Evolutionary conservation across 495 filamentous ascomycete species (phyloP), one percentile per base, ranked within the genome.

Genomic region (Lophiotrema nucula): DNA sequence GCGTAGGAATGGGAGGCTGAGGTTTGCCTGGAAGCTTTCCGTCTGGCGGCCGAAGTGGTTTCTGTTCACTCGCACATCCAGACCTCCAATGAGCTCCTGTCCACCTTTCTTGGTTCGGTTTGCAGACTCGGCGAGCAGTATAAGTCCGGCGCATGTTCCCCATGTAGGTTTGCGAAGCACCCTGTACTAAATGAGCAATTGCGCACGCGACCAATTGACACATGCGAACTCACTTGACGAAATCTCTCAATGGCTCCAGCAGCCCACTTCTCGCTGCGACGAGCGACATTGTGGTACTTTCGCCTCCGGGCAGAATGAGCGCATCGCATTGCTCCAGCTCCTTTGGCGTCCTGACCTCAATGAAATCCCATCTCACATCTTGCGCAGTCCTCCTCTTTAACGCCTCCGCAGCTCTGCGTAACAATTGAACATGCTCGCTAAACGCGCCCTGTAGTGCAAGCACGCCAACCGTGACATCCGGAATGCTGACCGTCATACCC

Each of bases 121-220:
- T 21, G 93, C 95, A 39, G 86, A 83, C 69, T 96, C 90, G 12
- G 90, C 85, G 42, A 98, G 86, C 33, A 97, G 74, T 60, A 98
- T 97, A 53, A 98, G 79, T 4, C 93, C 93, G 21, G 93, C 93
- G 70, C 93, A 98, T 22, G 93, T 97, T 12, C 93, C 93, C 93
- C 93, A 98, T 16, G 86, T 88, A 18, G 95, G 92, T 69, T 88
- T 92, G 64, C 85, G 81, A 45, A 82, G 62, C n/a, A 85, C 76
- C 66, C 76, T 79, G 38, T 2, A 18, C 59, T 6, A 6, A 26
- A 35, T 65, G n/a, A 60, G 51, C 26, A 47, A 21, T 28, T 33
- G 39, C 18, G 11, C 19, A 43, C 26, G 45, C 47, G n/a, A n/a
- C n/a, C n/a, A n/a, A n/a, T n/a, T n/a, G n/a, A n/a, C n/a, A n/a